Base-by-base conservation (phyloP, 2,329 filamentous ascomycete genomes). In the Amauroascus niger region DNA sequence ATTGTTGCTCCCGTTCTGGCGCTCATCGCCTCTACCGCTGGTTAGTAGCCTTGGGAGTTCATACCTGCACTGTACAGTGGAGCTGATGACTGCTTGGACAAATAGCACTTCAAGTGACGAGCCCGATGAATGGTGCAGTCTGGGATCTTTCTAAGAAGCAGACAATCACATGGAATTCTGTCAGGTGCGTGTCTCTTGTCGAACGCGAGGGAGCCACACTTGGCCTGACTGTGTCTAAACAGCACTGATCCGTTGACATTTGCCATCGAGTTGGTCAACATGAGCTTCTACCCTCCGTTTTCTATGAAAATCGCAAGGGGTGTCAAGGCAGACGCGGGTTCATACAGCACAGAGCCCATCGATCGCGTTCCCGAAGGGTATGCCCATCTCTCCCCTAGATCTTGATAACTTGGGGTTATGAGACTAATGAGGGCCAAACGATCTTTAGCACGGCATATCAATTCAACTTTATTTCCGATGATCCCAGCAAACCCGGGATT, bases 191-290 rank as follows among this genome's bases (percentile, higher is more conserved):
- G 5, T 13, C 47, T 1, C n/a, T 3, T 24, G 44, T 1, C 16
- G 20, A 16, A 5, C 3, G n/a, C 6, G 2, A 13, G 11, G 33
- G n/a, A 30, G 9, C 26, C 14, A 33, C n/a, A 7, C 43, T 16
- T 6, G 20, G 39, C 1, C 26, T 45, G 14, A 24, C 45, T 35
- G 28, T 49, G 53, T 52, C 35, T 52, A 33, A n/a, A 55, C 14
- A 71, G 69, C 46, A 69, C 70, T 40, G 73, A 76, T 52, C 69
- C 71, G 0, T 49, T 61, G 2, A 63, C 63, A 6, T 69, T 75
- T 60, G 63, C 66, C 54, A 68, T 76, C 58, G 61, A 69, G 40
- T 62, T 75, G n/a, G 69, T 72, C 61, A 71, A 74, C 54, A 62
- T 69, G 50, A 63, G 64, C 56, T 59, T 64, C 52, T 66, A 69